A percentile compares a stretch with the other conserved stretches of the same genome.
Evolutionary conservation across 169 alveolate genomes (phyloP).

Genomic region (Plasmodium gonderi): DNA sequence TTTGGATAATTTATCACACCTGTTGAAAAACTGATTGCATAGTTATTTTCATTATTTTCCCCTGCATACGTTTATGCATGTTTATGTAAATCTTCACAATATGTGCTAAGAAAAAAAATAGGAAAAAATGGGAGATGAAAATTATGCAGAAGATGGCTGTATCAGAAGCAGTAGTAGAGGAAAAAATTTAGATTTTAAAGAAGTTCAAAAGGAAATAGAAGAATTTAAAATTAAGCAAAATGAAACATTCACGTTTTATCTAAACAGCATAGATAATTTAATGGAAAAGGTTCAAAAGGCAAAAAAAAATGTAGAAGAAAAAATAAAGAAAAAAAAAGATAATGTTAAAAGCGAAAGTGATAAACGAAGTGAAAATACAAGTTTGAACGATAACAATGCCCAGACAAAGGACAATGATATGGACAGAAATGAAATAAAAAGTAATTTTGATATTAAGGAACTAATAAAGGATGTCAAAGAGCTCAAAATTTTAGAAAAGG

Average conservation of each 20-base stretch:
- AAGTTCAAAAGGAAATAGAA: slow-evolving; percentile 41
- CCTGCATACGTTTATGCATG: not conserved
- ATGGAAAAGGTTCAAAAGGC: slow-evolving; percentile 55
- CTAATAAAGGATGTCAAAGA: slow-evolving; percentile 31
- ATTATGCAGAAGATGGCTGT: slow-evolving; percentile 8
- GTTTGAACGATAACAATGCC: not conserved
- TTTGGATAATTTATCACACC: not conserved
- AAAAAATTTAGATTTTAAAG: slow-evolving; percentile 17
- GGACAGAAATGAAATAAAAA: not conserved
- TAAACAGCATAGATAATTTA: slow-evolving; percentile 27
- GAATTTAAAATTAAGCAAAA: slow-evolving; percentile 53
- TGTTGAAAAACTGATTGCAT: not conserved
- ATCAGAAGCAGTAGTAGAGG: not conserved
- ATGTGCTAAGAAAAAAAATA: not conserved
- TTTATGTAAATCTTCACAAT: not conserved
- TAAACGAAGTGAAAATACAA: not conserved
- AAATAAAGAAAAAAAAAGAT: slow-evolving; percentile 3
- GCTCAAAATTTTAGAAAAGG: slow-evolving; percentile 19
- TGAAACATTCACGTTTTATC: slow-evolving; percentile 39
- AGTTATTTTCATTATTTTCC: not conserved
- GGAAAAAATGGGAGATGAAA: slow-evolving; percentile 35
- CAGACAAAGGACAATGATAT: not conserved
- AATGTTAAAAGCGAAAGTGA: not conserved
- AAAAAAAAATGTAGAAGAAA: slow-evolving; percentile 48
- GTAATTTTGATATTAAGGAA: slow-evolving; percentile 3